phyloP scores from a whole-genome alignment of 2,329 filamentous ascomycete species.

The Eurotiales sp. region DNA sequence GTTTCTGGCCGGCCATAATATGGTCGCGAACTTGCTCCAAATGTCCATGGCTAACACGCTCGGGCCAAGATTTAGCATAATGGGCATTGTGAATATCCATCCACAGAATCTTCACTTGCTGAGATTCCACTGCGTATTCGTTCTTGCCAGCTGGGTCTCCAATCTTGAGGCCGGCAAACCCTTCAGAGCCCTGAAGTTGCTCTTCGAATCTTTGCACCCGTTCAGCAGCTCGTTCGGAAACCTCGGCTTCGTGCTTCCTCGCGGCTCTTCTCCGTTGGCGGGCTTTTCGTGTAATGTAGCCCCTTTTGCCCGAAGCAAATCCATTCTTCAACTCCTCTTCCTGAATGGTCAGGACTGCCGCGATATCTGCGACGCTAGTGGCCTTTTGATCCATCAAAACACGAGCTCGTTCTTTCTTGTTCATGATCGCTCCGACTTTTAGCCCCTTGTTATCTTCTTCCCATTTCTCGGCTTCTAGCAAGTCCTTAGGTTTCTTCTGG shows the following conservation, averaged over 20 bases:
- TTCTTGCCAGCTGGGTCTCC: slow-evolving; percentile 2
- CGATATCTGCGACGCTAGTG: slow-evolving; percentile 59
- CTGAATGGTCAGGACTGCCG: slow-evolving; percentile 53
- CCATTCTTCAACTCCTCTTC: slow-evolving; percentile 33
- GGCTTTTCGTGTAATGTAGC: slow-evolving; percentile 28
- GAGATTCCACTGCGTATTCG: slow-evolving; percentile 24
- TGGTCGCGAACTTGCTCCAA: slow-evolving; percentile 34
- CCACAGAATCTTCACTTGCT: slow-evolving; percentile 45
- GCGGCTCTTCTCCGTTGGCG: slow-evolving; percentile 29
- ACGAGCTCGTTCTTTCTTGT: slow-evolving; percentile 49
- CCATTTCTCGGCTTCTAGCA: slow-evolving; percentile 38
- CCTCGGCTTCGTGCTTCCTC: slow-evolving; percentile 23
- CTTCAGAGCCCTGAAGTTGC: slow-evolving; percentile 24
- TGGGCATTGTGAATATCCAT: slow-evolving; percentile 43
- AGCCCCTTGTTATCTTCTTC: slow-evolving; percentile 35
- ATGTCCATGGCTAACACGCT: slow-evolving; percentile 40
- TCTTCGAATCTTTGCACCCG: slow-evolving; percentile 18
- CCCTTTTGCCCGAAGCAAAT: slow-evolving; percentile 29
- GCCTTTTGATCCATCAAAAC: slow-evolving; percentile 62
- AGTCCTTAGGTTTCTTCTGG: slow-evolving; percentile 35
- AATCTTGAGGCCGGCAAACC: background rate
- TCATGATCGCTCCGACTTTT: slow-evolving; percentile 42
- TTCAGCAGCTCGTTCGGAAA: slow-evolving; percentile 20
- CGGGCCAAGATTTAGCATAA: slow-evolving; percentile 41
- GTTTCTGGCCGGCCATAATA: slow-evolving; percentile 33